A percentile compares a stretch with the other conserved stretches of the same genome.
Conservation (phyloP, 108 stramenopile species). For the Conticribra weissflogii region DNA sequence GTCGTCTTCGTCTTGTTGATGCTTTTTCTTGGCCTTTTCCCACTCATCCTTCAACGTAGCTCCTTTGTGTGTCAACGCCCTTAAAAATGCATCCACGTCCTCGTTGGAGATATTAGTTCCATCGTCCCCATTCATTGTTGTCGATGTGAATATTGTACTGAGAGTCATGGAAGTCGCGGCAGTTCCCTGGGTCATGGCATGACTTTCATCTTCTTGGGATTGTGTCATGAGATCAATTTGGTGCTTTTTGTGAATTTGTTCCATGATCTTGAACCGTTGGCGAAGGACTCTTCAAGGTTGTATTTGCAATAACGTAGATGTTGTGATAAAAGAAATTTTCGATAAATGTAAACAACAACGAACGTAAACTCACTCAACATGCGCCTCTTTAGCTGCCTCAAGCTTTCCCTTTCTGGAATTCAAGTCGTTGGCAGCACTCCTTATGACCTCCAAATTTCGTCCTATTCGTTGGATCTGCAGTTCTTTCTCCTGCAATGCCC, state of each 20-base stretch:
- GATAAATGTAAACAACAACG: too few species aligned
- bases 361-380: constrained; percentile 35
- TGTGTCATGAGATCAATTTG: constrained; percentile 49
- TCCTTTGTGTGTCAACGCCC: constrained; percentile 53
- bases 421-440: constrained; percentile 40
- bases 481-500: constrained; percentile 26
- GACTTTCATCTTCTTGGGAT: constrained; percentile 57
- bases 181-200: constrained; percentile 49
- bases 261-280: constrained; percentile 71
- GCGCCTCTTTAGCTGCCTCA: constrained; percentile 59
- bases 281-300: constrained; percentile 28
- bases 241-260: constrained; percentile 58
- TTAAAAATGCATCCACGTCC: constrained; percentile 70
- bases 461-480: constrained; percentile 41
- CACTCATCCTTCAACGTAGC: constrained; percentile 41
- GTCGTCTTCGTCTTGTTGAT: constrained; percentile 59
- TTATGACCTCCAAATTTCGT: constrained; percentile 43
- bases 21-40: constrained; percentile 38
- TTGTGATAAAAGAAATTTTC: too few species aligned
- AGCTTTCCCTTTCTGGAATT: constrained; percentile 60
- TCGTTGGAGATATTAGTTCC: constrained; percentile 51
- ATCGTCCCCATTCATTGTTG: constrained; percentile 19
- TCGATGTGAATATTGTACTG: constrained; percentile 32
- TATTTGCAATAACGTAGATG: too few species aligned
- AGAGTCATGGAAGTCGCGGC: constrained; percentile 28